Evolutionary conservation across 148 eudicot genomes (phyloP).

Genomic region (Agrostemma githago): DNA sequence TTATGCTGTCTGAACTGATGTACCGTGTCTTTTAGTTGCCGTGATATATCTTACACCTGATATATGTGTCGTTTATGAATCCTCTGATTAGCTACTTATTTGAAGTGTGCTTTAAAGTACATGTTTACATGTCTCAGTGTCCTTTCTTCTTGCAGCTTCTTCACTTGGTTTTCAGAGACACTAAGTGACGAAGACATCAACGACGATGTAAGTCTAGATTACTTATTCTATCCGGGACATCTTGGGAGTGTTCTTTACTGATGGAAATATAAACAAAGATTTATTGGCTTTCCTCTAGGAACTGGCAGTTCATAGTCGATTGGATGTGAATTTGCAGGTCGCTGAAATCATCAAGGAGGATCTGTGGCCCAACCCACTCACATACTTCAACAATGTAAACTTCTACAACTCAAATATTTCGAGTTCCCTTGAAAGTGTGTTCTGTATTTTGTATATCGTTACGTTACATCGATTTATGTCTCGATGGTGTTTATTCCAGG

Average conservation of each 20-base stretch:
- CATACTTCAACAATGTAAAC: conserved; percentile 75
- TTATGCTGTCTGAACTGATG: neutral
- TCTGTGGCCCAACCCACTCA: conserved; percentile 91
- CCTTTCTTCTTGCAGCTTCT: conserved; percentile 61
- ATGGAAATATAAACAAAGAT: neutral
- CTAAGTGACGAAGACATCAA: conserved; percentile 60
- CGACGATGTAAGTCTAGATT: conserved; percentile 55
- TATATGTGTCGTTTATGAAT: neutral
- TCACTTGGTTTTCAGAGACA: conserved; percentile 72
- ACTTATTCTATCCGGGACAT: neutral
- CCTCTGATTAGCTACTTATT: neutral
- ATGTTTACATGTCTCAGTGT: neutral
- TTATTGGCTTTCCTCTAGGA: neutral
- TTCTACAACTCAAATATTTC: neutral
- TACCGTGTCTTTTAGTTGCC: neutral
- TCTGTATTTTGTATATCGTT: neutral
- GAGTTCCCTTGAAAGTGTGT: neutral
- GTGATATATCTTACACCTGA: neutral
- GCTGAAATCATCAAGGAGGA: conserved; percentile 97
- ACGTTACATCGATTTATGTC: neutral
- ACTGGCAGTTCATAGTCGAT: conserved; percentile 2
- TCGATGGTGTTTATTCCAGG: conserved; percentile 40
- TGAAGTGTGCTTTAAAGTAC: neutral
- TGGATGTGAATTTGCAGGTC: conserved; percentile 48
- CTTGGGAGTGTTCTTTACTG: neutral